Evolutionary conservation across 2,329 filamentous ascomycete genomes (phyloP), one percentile per base, ranked within the genome.

Genomic region (Thielaviopsis punctulata): DNA sequence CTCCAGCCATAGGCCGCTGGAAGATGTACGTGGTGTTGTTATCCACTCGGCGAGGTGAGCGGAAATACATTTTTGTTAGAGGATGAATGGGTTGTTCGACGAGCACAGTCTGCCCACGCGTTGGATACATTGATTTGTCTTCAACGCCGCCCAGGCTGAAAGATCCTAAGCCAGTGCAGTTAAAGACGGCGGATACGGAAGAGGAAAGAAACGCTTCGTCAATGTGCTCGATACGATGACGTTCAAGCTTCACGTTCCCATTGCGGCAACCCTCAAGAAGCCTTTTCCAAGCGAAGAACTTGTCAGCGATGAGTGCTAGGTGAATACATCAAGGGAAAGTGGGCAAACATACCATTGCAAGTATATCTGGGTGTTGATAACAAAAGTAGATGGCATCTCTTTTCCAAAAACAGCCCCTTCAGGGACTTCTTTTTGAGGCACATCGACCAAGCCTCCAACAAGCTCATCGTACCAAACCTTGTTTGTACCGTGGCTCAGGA

Each of bases 101-200:
- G 0, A 66, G 57, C 13, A 65, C 51, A 3, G 61, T 60, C 57
- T 64, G 62, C 0, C 62, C 62, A 52, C 60, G 50, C 1, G 76
- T 79, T 1, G 87, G 85, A 55, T 79, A 74, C 44, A 93, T 73
- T 5, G 72, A 75, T 53, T 68, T 63, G 61, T 94, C 87, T 65
- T 76, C 72, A 0, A 93, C 86, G 22, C 87, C 87, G 8, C 83
- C 85, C 1, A 93, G 74, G 49, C 72, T 77, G 33, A 72, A 75
- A 0, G 85, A 79, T 19, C 80, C 72, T 8, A 94, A 68, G 0
- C 87, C 87, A 0, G 85, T 86, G 61, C 84, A 85, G 63, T 93
- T 93, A 55, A 93, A 69, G 0, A 92, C 68, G 1, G 56, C 55
- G 10, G 55, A 52, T 2, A 88, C 62, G 57, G 84, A 27, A 7